Conservation (phyloP, 192 early-diverging fungal species). For the Backusella australiensis region DNA sequence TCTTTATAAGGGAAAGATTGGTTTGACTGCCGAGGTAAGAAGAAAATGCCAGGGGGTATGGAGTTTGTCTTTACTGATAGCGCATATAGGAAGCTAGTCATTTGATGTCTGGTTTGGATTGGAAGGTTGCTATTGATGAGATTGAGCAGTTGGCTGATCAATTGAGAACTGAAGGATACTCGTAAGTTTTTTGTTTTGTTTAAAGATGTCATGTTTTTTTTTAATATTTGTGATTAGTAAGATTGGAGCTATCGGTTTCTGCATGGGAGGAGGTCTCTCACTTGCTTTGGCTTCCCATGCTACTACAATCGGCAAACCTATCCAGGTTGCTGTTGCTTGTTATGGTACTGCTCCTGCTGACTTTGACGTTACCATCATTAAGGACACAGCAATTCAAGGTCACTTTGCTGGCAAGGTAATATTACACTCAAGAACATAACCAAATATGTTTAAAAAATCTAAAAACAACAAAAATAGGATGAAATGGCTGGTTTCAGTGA, state of each 20-base stretch:
- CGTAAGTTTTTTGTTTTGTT: constrained; percentile 2
- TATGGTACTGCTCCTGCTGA: constrained; percentile 29
- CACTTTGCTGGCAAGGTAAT: constrained; percentile 29
- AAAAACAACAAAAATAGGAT: constrained; percentile 20
- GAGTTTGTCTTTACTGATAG: background rate
- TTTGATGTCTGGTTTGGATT: constrained; percentile 49
- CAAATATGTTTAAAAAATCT: background rate
- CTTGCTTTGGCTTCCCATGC: constrained; percentile 41
- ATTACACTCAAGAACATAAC: background rate
- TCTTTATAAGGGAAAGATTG: constrained; percentile 49
- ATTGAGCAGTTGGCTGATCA: constrained; percentile 13
- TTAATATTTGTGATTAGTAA: constrained; percentile 20
- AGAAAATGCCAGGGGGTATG: background rate
- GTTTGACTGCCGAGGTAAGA: constrained; percentile 40
- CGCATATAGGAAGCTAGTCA: constrained; percentile 39
- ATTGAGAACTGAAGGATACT: constrained; percentile 18
- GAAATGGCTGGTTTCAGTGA: constrained; percentile 31
- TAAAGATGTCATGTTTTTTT: no score
- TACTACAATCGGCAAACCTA: constrained; percentile 18
- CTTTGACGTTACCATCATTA: constrained; percentile 26
- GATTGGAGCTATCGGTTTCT: constrained; percentile 47
- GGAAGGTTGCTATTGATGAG: constrained; percentile 35
- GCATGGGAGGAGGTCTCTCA: constrained; percentile 48
- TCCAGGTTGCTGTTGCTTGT: constrained; percentile 26
- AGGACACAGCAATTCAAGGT: constrained; percentile 29